Evolutionary conservation across 2,329 filamentous ascomycete genomes (phyloP), one percentile per base, ranked within the genome.

Genomic region (Rhexocercosporidium sp.): DNA sequence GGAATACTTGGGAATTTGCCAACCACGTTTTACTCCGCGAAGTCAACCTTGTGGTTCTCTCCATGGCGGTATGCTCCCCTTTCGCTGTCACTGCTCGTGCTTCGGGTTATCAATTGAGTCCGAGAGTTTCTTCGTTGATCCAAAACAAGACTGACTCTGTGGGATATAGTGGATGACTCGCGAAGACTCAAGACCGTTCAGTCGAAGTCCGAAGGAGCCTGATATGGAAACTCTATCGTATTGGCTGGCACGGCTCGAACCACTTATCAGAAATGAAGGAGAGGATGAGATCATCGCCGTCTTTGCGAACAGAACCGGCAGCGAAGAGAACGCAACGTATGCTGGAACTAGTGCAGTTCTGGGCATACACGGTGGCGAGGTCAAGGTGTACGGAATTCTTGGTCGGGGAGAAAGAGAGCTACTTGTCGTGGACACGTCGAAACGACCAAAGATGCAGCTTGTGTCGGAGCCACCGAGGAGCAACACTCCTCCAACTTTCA

Each of bases 181-280:
- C 65, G 87, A 82, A 68, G 84, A 82, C 73, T 82, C 78, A 1
- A 81, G 73, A n/a, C 66, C 66, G 8, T 88, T 81, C 75, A 87
- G 74, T 67, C 82, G 72, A 39, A 80, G 70, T 71, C 86, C 86
- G 0, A 76, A 83, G 0, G 85, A 88, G 59, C 90, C 91, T 0
- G 92, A 94, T 70, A 84, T 92, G 79, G 87, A 92, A 25, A 93
- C 91, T 0, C 76, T 95, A 8, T 85, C 86, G 0, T 94, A 95
- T 73, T 95, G 92, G 92, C 81, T 92, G 0, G 85, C 87, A 20
- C 85, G 92, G 0, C 82, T 95, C 4, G 88, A 91, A 64, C 92
- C 92, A 0, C 63, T 90, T 0, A 87, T 90, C 31, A 81, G 84
- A 9, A 74, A 79, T 0, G 82, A 88, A 1, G 79, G 69, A 0